Evolutionary conservation across 164 flowering plant genomes (phyloP).

Genomic region (Liriodendron chinense): DNA sequence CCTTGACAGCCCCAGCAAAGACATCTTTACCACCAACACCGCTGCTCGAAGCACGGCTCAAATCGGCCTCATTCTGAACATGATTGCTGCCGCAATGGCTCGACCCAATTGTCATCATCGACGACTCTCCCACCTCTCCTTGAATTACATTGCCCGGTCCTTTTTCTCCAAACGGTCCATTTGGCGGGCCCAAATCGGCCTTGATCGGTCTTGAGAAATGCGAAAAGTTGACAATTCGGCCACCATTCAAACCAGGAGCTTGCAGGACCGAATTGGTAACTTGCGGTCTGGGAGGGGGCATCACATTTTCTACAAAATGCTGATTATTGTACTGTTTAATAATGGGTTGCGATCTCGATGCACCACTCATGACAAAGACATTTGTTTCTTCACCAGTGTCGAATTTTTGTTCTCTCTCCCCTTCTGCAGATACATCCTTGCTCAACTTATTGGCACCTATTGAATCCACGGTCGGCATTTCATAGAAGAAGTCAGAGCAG

Average conservation of each 20-base stretch:
- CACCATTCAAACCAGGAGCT: slow-evolving; percentile 3
- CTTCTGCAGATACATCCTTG: slow-evolving; percentile 18
- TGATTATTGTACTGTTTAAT: slow-evolving; percentile 16
- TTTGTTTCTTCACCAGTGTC: neutral
- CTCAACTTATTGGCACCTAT: slow-evolving; percentile 22
- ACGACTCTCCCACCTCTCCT: slow-evolving; percentile 35
- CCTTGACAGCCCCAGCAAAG: slow-evolving; percentile 22
- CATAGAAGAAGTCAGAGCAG: slow-evolving; percentile 36
- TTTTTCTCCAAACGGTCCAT: slow-evolving; percentile 2
- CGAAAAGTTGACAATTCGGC: slow-evolving; percentile 22
- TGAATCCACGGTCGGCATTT: slow-evolving; percentile 29
- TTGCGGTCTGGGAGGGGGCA: slow-evolving; percentile 44
- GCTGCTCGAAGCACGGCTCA: slow-evolving; percentile 36
- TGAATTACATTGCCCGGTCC: neutral
- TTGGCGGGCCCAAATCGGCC: slow-evolving; percentile 15
- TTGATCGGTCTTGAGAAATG: slow-evolving; percentile 17
- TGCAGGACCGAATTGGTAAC: slow-evolving; percentile 10
- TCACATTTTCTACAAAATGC: slow-evolving; percentile 14
- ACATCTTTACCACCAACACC: slow-evolving; percentile 17
- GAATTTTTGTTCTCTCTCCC: slow-evolving; percentile 5
- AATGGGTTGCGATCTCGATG: slow-evolving; percentile 14
- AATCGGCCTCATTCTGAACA: slow-evolving; percentile 34
- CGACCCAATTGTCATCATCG: slow-evolving; percentile 49
- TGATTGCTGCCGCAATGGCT: slow-evolving; percentile 67
- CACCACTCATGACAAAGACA: neutral